Evolutionary conservation across 805 yeast genomes (phyloP), one percentile per base, ranked within the genome.

Genomic region (Yarrowia yakushimensis): DNA sequence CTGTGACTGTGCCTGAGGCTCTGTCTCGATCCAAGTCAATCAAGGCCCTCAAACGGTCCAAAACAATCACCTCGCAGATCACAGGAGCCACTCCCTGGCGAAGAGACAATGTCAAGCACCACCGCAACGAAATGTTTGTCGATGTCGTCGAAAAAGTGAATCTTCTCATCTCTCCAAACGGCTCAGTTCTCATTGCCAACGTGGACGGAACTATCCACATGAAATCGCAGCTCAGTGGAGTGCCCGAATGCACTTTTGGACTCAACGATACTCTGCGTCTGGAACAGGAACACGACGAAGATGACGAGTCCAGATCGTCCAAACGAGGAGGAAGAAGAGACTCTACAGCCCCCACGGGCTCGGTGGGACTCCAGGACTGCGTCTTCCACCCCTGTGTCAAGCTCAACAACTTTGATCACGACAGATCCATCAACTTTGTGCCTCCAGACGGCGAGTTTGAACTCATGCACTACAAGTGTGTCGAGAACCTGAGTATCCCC

Each of bases 371-470:
- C 11, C 89, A 87, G 67, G 96, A 90, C 71, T 85, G 88, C 68
- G 89, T 87, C 66, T 87, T 90, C 74, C 97, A 90, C 73, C 93
- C 89, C 68, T 88, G 96, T 73, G 97, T 90, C 25, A 84, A 86
- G 65, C 77, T 90, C 63, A 82, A 82, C 63, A 81, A 82, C 67
- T 89, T 86, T 72, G 90, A 88, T 65, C 70, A 78, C 20, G 85
- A 86, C 25, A 77, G 87, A 41, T 75, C 82, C 23, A 86, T 91
- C 63, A 82, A 81, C 48, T 90, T 91, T 66, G 78, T 85, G 12
- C 97, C 97, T 2, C 97, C 97, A 1, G 96, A 90, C 74, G 96
- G 96, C 0, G 83, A 84, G 59, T 88, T 90, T 71, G 93, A 90
- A 72, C 79, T 91, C 64, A 85, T 91, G 92, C 79, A 83, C 34